Evolutionary conservation across 169 alveolate genomes (phyloP).

Genomic region (Plasmodium berghei): DNA sequence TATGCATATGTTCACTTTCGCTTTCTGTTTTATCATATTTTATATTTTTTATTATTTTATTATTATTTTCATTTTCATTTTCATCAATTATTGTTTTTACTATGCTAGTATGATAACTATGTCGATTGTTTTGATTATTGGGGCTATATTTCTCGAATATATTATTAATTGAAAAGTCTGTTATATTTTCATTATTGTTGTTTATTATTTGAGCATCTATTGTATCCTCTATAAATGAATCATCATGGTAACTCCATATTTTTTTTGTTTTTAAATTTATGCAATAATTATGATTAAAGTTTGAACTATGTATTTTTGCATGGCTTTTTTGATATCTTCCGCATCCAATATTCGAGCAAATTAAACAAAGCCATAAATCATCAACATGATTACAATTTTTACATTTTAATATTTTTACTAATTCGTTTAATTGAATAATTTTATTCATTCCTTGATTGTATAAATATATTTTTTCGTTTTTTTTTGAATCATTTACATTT

Average conservation of each 20-base stretch:
- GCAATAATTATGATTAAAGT: conserved; percentile 56
- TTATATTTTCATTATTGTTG: neutral
- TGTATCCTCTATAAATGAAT: conserved; percentile 38
- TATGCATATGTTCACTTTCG: neutral
- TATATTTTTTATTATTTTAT: neutral
- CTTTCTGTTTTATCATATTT: neutral
- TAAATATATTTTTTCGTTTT: neutral
- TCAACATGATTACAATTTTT: conserved; percentile 51
- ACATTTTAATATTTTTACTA: conserved; percentile 35
- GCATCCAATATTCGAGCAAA: conserved; percentile 61
- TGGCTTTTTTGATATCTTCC: conserved; percentile 69
- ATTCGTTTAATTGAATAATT: neutral
- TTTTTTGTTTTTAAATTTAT: conserved; percentile 49
- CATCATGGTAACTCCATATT: conserved; percentile 55
- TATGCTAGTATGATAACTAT: too few relatives aligned
- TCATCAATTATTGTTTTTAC: too few relatives aligned
- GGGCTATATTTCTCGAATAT: too few relatives aligned
- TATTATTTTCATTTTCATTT: neutral
- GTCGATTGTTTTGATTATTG: too few relatives aligned
- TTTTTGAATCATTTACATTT: neutral
- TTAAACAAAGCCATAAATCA: conserved; percentile 67
- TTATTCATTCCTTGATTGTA: neutral
- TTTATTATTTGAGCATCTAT: conserved; percentile 6
- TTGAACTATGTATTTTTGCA: conserved; percentile 53
- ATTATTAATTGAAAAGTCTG: neutral